Evolutionary conservation across 371 early-diverging fungal genomes (phyloP).

Genomic region (Funneliformis caledonium): DNA sequence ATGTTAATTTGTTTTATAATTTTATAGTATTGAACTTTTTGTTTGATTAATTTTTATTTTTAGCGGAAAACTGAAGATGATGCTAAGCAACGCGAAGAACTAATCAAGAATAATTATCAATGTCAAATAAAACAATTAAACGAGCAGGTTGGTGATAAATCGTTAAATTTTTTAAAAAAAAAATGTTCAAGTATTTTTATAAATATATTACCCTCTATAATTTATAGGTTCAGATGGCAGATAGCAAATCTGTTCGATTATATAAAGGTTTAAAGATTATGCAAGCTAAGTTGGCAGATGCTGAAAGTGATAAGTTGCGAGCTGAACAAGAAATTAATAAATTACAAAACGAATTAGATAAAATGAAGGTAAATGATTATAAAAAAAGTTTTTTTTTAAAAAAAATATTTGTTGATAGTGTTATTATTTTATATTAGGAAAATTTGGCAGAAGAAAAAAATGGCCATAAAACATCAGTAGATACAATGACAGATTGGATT

Average conservation of each 20-base stretch:
- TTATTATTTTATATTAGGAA: conserved; percentile 4
- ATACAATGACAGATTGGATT: conserved; percentile 28
- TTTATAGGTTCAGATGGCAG: conserved; percentile 29
- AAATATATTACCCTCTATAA: neutral
- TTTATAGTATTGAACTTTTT: neutral
- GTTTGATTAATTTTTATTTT: neutral
- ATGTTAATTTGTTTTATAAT: neutral
- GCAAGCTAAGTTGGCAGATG: conserved; percentile 14
- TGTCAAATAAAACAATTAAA: conserved; percentile 45
- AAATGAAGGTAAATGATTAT: neutral
- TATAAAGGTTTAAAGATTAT: conserved; percentile 15
- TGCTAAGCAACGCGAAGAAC: conserved; percentile 43
- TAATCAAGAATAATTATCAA: conserved; percentile 52
- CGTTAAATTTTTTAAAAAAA: neutral
- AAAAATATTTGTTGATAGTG: neutral
- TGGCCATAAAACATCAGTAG: neutral
- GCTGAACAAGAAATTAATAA: conserved; percentile 1
- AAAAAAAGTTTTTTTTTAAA: neutral
- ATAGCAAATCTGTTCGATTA: conserved; percentile 32
- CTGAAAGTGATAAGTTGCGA: conserved; percentile 9
- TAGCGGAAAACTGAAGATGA: conserved; percentile 29
- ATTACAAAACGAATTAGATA: conserved; percentile 1
- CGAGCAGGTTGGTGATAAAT: conserved; percentile 40
- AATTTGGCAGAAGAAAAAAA: conserved; percentile 10
- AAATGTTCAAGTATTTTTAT: neutral